Percentiles rank a stretch among this genome's conserved stretches.
Evolutionary conservation across 1,284 basidiomycete genomes (phyloP).

Genomic region (Apiotrichum gracile): DNA sequence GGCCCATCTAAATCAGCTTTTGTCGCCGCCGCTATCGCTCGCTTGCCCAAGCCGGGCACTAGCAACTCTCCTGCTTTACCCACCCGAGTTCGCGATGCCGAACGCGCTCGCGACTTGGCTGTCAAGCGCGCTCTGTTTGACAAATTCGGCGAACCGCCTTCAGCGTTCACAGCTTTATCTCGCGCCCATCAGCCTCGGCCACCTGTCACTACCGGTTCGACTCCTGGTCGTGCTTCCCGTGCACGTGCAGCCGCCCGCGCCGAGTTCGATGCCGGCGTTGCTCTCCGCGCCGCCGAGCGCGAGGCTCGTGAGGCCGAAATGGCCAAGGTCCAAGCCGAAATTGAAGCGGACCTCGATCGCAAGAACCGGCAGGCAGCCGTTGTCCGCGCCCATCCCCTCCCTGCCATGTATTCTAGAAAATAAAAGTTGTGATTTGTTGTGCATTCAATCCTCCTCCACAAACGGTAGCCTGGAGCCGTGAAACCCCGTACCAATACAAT

Average conservation of each 20-base stretch:
- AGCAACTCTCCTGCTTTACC: neutral
- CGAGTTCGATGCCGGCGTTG: constrained; percentile 18
- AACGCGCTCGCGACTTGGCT: constrained; percentile 26
- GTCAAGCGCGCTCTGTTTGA: constrained; percentile 27
- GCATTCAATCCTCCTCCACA: too few species aligned
- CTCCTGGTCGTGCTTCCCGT: constrained; percentile 32
- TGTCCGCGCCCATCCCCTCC: constrained; percentile 31
- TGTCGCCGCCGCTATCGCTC: neutral
- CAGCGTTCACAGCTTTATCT: neutral
- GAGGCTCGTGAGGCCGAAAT: constrained; percentile 16
- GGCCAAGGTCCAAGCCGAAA: constrained; percentile 11
- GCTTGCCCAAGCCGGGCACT: neutral
- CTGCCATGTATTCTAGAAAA: constrained; percentile 23
- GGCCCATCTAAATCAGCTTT: neutral
- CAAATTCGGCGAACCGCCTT: constrained; percentile 4
- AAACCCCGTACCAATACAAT: too few species aligned
- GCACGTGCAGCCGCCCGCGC: constrained; percentile 22
- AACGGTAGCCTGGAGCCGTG: too few species aligned
- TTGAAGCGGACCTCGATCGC: constrained; percentile 26
- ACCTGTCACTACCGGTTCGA: neutral
- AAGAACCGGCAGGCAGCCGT: constrained; percentile 26
- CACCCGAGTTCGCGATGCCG: constrained; percentile 13
- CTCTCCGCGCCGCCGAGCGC: constrained; percentile 4
- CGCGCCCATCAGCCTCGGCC: neutral
- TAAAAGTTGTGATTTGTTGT: neutral